Base-by-base conservation (phyloP, 371 early-diverging fungal genomes). In the Smittium mucronatum region DNA sequence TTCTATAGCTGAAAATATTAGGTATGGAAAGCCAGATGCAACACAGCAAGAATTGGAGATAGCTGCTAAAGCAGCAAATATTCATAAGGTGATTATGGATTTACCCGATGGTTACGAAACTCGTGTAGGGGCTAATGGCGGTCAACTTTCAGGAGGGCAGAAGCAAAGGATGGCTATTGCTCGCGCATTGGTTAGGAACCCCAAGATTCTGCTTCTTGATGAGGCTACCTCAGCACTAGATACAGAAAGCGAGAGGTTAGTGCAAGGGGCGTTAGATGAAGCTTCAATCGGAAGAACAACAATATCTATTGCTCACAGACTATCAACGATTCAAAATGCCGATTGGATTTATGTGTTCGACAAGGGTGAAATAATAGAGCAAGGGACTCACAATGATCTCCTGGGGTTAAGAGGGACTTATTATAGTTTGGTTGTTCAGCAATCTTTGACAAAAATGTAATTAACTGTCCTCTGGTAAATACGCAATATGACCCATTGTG, bases 111-210 rank as follows among this genome's bases (percentile, higher is more conserved):
- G 86, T 58, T 89, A 86, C 73, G 75, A 86, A 28, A 88, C 87
- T 60, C 75, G 72, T 58, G 86, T 89, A 33, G 91, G 90, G 17
- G 87, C 87, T 69, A 81, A 84, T 31, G 91, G 90, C n/a, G n/a
- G n/a, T n/a, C n/a, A n/a, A n/a, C n/a, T n/a, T n/a, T n/a, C n/a
- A n/a, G n/a, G n/a, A n/a, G 21, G 75, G 85, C 88, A 90, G 77
- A 89, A 88, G 75, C 90, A 92, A 77, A 75, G 87, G 1, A 77
- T 90, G n/a, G 85, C 85, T 1, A 73, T 91, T 69, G 64, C 85
- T 88, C 69, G 84, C 88, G 71, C 78, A 1, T 59, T 78, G 2
- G 69, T 87, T n/a, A 78, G 78, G 61, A 74, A 84, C 29, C 79
- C 82, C 63, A 70, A 75, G 61, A 34, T 83, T 0, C 67, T 81